Conservation (phyloP, 1,284 basidiomycete genomes). For the Lignosus rhinocerotis region DNA sequence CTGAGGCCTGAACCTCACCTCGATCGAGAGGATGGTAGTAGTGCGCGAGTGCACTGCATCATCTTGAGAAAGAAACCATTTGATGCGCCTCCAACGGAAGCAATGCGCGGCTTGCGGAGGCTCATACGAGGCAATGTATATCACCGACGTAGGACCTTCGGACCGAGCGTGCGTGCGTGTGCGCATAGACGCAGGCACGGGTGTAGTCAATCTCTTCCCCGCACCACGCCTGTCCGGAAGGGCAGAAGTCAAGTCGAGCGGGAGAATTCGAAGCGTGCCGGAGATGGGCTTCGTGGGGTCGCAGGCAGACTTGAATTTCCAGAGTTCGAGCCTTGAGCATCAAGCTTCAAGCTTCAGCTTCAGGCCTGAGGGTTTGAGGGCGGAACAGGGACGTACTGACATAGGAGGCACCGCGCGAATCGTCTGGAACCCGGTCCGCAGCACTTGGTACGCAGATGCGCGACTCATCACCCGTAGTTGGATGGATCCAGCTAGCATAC, state of each 20-base stretch:
- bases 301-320: not conserved
- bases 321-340: not conserved
- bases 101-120: no score
- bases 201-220: conserved; percentile 1
- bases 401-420: not conserved
- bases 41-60: not conserved
- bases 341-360: no score
- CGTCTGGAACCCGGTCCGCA: not conserved
- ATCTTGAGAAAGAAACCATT: not conserved
- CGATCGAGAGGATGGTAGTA: not conserved
- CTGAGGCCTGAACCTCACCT: not conserved
- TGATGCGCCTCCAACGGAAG: not conserved
- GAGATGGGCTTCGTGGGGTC: not conserved
- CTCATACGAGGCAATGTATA: not conserved
- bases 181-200: not conserved
- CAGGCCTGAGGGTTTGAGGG: not conserved
- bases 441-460: no score
- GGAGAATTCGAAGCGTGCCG: conserved; percentile 8
- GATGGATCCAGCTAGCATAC: not conserved
- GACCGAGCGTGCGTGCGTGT: conserved; percentile 2
- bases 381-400: not conserved
- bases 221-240: not conserved
- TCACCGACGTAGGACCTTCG: conserved; percentile 17
- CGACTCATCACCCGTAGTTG: no score
- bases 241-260: not conserved